phyloP scores from a whole-genome alignment of 441 rosid species.

The Brassica hybrid region DNA sequence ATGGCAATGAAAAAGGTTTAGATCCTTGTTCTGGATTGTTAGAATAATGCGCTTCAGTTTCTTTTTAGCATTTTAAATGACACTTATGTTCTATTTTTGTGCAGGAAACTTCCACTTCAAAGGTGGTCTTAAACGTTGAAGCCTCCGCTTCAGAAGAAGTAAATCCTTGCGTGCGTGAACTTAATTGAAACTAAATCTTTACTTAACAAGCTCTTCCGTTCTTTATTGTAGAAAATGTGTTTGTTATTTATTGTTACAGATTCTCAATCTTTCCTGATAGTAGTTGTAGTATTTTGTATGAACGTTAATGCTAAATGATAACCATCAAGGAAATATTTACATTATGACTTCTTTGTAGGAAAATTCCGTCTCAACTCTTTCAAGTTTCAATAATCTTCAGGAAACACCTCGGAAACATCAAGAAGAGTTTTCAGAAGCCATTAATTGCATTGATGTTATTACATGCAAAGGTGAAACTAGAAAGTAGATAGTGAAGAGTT shows the following conservation, averaged over 20 bases:
- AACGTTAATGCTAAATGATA: constrained; percentile 1
- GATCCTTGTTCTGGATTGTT: background rate
- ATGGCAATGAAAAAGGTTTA: constrained; percentile 24
- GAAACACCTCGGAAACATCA: constrained; percentile 14
- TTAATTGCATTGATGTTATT: constrained; percentile 11
- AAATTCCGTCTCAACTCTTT: constrained; percentile 26
- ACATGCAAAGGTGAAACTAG: constrained; percentile 31
- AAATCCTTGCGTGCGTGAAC: constrained; percentile 6
- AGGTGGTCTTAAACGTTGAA: constrained; percentile 22
- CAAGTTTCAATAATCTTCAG: constrained; percentile 23
- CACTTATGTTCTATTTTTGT: constrained; percentile 6
- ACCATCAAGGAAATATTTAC: background rate
- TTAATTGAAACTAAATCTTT: constrained; percentile 2
- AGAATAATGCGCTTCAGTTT: background rate
- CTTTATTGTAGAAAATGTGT: constrained; percentile 46
- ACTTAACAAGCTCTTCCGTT: constrained; percentile 20
- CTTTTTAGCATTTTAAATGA: background rate
- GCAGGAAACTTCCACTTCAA: constrained; percentile 32
- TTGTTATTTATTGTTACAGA: constrained; percentile 39
- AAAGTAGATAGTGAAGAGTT: constrained; percentile 1
- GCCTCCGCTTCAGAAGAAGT: constrained; percentile 27
- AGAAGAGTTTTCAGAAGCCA: constrained; percentile 22
- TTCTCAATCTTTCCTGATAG: constrained; percentile 33
- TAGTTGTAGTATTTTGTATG: constrained; percentile 46
- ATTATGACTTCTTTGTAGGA: constrained; percentile 35